These are phyloP conservation scores for Aspergillus ochraceus DNA, from an alignment of 2,329 filamentous ascomycete genomes.

Conservation along the genomic window DNA sequence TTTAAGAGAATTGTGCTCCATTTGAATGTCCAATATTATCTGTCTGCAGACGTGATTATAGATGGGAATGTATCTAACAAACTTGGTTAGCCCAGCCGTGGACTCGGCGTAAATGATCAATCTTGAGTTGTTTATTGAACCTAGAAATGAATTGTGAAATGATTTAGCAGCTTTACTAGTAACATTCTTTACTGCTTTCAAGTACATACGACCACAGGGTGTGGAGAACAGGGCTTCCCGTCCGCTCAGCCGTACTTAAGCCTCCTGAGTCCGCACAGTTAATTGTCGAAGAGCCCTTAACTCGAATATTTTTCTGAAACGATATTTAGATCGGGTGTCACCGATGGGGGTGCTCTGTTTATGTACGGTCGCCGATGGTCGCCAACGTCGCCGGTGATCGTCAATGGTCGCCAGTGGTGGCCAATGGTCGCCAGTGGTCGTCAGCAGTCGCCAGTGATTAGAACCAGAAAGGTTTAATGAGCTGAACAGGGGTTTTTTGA, in stretches of 20 bases:
- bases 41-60: too few species aligned
- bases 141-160: too few species aligned
- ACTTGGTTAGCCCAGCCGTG: too few species aligned
- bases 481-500: not conserved
- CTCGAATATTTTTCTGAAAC: not conserved
- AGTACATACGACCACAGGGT: conserved; percentile 4
- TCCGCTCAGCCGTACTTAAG: conserved; percentile 5
- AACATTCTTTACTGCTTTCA: not conserved
- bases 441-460: not conserved
- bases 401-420: not conserved
- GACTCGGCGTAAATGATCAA: too few species aligned
- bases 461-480: not conserved
- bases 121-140: too few species aligned
- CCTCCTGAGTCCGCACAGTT: not conserved
- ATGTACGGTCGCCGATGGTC: not conserved
- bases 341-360: not conserved
- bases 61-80: too few species aligned
- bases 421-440: not conserved
- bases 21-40: too few species aligned
- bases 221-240: conserved; percentile 7
- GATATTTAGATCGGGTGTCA: not conserved
- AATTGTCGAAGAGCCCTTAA: conserved; percentile 1
- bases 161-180: too few species aligned
- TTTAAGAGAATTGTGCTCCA: too few species aligned
- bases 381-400: not conserved